These are phyloP conservation scores for Sarocladiaceae sp. DNA, from an alignment of 2,329 filamentous ascomycete species.

Conservation along the genomic window DNA sequence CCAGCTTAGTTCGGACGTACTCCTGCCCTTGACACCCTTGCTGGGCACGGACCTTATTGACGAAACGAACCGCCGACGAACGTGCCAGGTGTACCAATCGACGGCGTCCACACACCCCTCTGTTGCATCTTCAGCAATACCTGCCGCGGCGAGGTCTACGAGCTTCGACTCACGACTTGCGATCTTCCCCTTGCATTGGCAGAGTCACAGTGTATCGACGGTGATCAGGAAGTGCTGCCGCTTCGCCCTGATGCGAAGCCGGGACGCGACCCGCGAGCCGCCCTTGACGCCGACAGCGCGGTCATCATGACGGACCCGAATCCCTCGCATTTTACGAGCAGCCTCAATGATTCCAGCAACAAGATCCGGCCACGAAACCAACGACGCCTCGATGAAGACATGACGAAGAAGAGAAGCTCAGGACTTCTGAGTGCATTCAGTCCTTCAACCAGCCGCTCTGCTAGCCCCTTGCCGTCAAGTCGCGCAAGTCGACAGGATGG, in stretches of 20 bases:
- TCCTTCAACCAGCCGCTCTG: slow-evolving; percentile 34
- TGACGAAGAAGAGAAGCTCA: slow-evolving; percentile 28
- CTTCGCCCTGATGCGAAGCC: slow-evolving; percentile 27
- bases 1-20: not conserved
- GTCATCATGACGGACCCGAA: slow-evolving; percentile 29
- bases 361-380: slow-evolving; percentile 48
- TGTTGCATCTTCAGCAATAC: not conserved
- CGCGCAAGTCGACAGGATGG: slow-evolving; percentile 20
- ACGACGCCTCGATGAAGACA: slow-evolving; percentile 27
- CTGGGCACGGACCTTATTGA: too few relatives aligned
- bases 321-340: slow-evolving; percentile 27
- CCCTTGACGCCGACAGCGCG: slow-evolving; percentile 24
- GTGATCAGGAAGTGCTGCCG: not conserved
- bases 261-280: slow-evolving; percentile 21
- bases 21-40: not conserved
- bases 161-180: too few relatives aligned
- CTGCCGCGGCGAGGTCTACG: too few relatives aligned
- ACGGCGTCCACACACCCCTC: not conserved
- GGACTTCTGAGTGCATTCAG: slow-evolving; percentile 26
- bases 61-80: not conserved
- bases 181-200: too few relatives aligned
- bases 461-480: slow-evolving; percentile 40
- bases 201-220: not conserved
- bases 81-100: too few relatives aligned
- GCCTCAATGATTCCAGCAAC: slow-evolving; percentile 27